Percentiles rank a stretch among this genome's conserved stretches.
Conservation (phyloP, 805 yeast species). For the Monosporozyma solicola region DNA sequence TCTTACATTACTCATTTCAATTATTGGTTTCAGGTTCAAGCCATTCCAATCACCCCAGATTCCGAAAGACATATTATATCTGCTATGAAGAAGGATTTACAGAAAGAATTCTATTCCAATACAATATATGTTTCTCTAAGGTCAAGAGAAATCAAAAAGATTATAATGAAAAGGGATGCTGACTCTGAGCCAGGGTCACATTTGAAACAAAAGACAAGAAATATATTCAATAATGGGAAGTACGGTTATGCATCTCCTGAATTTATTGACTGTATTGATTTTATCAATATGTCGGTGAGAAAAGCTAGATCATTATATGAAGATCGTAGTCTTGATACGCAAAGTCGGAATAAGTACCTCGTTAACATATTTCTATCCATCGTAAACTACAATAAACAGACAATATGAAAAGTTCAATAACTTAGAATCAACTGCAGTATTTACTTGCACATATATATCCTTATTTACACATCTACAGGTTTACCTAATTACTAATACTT, state of each 20-base stretch:
- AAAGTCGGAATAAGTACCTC: background rate
- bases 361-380: background rate
- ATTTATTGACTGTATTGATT: conserved; percentile 15
- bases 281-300: conserved; percentile 15
- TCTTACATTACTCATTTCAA: conserved; percentile 23
- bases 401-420: background rate
- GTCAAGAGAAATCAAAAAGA: conserved; percentile 32
- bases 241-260: conserved; percentile 14
- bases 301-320: conserved; percentile 19
- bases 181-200: background rate
- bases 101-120: conserved; percentile 15
- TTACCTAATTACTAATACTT: background rate
- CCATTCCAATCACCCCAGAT: conserved; percentile 44
- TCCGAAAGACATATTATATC: conserved; percentile 40
- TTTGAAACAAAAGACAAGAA: conserved; percentile 21
- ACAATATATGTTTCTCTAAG: conserved; percentile 31
- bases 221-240: conserved; percentile 24
- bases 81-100: conserved; percentile 47
- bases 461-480: background rate
- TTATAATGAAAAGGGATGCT: conserved; percentile 20
- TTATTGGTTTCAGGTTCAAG: conserved; percentile 37
- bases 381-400: background rate
- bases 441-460: background rate
- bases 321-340: conserved; percentile 4
- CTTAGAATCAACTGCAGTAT: background rate